A percentile compares a stretch with the other conserved stretches of the same genome.
Conservation (phyloP, 208 protist species). For the Phytomonas francai region DNA sequence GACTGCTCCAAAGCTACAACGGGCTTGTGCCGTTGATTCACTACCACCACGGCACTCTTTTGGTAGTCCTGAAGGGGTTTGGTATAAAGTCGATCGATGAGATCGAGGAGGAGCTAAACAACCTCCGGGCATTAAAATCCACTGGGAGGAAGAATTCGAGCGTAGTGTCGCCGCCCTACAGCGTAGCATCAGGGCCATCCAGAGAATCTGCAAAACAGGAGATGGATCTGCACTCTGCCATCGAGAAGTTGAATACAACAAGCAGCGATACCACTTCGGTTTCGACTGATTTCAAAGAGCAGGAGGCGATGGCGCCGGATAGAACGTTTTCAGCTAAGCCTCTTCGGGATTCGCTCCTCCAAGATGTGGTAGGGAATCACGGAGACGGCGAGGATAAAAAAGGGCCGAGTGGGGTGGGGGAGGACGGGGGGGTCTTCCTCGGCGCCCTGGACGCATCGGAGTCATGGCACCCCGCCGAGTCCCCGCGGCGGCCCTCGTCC, state of each 20-base stretch:
- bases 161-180: neutral
- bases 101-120: slow-evolving; percentile 20
- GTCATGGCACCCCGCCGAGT: neutral
- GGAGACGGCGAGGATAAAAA: no score
- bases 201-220: neutral
- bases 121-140: no score
- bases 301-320: no score
- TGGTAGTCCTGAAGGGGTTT: slow-evolving; percentile 52
- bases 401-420: no score
- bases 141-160: no score
- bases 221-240: neutral
- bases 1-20: slow-evolving; percentile 38
- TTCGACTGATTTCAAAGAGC: no score
- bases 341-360: no score
- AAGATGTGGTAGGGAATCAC: no score
- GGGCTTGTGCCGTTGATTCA: slow-evolving; percentile 45
- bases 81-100: slow-evolving; percentile 26
- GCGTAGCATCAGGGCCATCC: neutral
- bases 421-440: no score
- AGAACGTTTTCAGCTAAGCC: no score
- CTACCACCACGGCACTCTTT: slow-evolving; percentile 56
- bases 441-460: no score
- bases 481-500: neutral
- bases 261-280: neutral
- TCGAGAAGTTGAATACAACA: neutral